A percentile compares a stretch with the other conserved stretches of the same genome.
phyloP scores from a whole-genome alignment of 1,139 yeast genomes.

The Saccharomyces uvarum region DNA sequence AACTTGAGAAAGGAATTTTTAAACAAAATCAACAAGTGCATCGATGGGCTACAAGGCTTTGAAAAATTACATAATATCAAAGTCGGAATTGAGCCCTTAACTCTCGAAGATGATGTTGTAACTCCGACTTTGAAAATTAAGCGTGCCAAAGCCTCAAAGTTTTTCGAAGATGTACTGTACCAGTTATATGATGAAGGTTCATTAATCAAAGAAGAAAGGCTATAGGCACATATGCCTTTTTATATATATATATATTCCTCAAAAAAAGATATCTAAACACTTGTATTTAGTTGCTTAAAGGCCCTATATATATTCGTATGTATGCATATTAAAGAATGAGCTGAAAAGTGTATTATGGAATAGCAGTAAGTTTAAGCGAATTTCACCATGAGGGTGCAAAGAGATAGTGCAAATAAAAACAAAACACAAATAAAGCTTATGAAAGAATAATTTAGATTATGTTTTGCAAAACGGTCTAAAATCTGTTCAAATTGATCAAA shows the following conservation, averaged over 20 bases:
- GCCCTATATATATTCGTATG: not conserved
- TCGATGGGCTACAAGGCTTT: slow-evolving; percentile 38
- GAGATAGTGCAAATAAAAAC: not conserved
- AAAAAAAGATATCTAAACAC: not conserved
- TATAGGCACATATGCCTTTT: slow-evolving; percentile 8
- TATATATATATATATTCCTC: not conserved
- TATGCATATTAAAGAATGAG: not conserved
- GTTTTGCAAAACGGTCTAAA: not conserved
- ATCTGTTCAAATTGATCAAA: not conserved
- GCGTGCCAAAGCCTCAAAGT: slow-evolving; percentile 50
- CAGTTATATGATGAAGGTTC: slow-evolving; percentile 57
- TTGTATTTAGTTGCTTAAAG: not conserved
- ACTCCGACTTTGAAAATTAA: slow-evolving; percentile 75
- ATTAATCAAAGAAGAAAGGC: slow-evolving; percentile 25
- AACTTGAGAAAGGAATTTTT: slow-evolving; percentile 24
- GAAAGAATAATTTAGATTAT: not conserved
- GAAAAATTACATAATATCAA: slow-evolving; percentile 58
- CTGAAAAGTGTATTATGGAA: not conserved
- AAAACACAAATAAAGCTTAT: not conserved
- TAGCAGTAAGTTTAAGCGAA: not conserved
- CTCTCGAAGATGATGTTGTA: slow-evolving; percentile 51
- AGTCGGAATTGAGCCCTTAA: slow-evolving; percentile 60
- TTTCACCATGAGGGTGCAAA: not conserved
- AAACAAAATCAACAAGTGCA: slow-evolving; percentile 26
- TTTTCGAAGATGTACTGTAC: slow-evolving; percentile 42